phyloP scores from a whole-genome alignment of 805 yeast genomes.

The Kazachstania martiniae region DNA sequence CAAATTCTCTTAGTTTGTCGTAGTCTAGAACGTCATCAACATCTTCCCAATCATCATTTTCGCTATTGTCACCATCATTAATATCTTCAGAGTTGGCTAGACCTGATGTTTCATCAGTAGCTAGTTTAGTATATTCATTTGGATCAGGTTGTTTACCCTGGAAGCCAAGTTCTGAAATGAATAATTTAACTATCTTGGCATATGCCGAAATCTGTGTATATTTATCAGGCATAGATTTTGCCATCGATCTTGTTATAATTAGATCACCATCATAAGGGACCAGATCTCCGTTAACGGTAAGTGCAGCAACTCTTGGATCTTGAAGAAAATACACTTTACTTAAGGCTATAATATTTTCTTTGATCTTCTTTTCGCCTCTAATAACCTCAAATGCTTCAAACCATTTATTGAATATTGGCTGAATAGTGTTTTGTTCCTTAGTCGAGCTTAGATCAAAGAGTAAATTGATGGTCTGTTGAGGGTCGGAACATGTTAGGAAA shows the following conservation, averaged over 20 bases:
- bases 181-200: slow-evolving; percentile 59
- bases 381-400: slow-evolving; percentile 69
- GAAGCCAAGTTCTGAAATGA: slow-evolving; percentile 56
- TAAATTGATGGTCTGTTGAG: slow-evolving; percentile 53
- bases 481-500: slow-evolving; percentile 51
- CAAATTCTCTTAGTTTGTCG: slow-evolving; percentile 48
- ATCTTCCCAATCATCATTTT: slow-evolving; percentile 61
- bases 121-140: slow-evolving; percentile 2
- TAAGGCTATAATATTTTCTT: slow-evolving; percentile 57
- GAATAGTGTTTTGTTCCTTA: slow-evolving; percentile 35
- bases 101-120: slow-evolving; percentile 24
- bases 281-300: slow-evolving; percentile 70
- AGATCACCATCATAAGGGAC: slow-evolving; percentile 46
- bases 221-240: slow-evolving; percentile 49
- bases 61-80: slow-evolving; percentile 5
- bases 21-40: slow-evolving; percentile 58
- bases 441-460: slow-evolving; percentile 32
- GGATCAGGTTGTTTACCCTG: slow-evolving; percentile 44
- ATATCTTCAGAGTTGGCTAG: slow-evolving; percentile 1
- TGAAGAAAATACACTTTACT: slow-evolving; percentile 51
- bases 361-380: slow-evolving; percentile 66
- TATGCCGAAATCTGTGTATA: slow-evolving; percentile 60
- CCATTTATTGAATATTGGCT: slow-evolving; percentile 67
- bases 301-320: slow-evolving; percentile 38
- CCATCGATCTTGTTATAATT: slow-evolving; percentile 82